These are phyloP conservation scores for Prinsepia uniflora DNA, from an alignment of 306 rosid species.

Conservation along the genomic window DNA sequence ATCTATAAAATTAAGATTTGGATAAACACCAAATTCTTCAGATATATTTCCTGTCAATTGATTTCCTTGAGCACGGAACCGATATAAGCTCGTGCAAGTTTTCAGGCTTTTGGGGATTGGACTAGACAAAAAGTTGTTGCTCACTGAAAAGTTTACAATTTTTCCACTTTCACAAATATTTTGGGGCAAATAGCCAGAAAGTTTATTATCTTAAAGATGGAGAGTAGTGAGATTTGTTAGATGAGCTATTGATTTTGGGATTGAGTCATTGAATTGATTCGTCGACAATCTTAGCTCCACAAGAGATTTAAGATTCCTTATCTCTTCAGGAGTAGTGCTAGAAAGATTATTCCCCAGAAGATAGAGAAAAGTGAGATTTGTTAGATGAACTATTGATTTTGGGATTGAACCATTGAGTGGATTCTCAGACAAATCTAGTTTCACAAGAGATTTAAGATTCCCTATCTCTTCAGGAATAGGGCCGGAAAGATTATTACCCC, in stretches of 20 bases:
- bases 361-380: not conserved
- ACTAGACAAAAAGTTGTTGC: slow-evolving; percentile 26
- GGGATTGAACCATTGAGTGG: no score
- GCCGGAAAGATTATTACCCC: not conserved
- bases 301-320: no score
- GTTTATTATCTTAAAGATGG: fast-evolving
- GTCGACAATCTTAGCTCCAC: no score
- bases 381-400: not conserved
- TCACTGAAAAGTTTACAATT: slow-evolving; percentile 24
- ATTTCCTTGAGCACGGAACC: not conserved
- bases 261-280: no score
- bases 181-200: slow-evolving; percentile 28
- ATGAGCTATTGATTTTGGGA: no score
- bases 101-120: slow-evolving; percentile 29
- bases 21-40: no score
- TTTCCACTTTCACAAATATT: slow-evolving; percentile 1
- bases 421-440: no score
- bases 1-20: no score
- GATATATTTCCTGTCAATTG: no score
- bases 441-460: no score
- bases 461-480: no score
- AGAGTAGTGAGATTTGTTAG: no score
- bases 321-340: not conserved
- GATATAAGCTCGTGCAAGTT: slow-evolving; percentile 18
- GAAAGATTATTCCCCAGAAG: not conserved